Evolutionary conservation across 2,329 filamentous ascomycete genomes (phyloP).

Genomic region (Tolypocladium paradoxum): DNA sequence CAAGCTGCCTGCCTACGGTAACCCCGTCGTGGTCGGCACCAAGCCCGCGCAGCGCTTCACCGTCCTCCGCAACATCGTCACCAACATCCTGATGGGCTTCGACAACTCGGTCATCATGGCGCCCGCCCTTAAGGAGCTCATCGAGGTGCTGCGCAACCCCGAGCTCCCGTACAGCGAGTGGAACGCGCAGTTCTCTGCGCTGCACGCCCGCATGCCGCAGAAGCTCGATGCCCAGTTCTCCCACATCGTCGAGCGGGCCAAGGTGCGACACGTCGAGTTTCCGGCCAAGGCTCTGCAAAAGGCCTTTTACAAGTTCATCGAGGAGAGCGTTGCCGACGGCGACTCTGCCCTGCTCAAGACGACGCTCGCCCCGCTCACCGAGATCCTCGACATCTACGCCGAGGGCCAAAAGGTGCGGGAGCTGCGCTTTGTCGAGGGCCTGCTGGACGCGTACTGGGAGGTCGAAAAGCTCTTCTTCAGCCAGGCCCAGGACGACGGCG

Average conservation of each 20-base stretch:
- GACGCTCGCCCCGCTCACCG: constrained; percentile 63
- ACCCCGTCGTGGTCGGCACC: constrained; percentile 75
- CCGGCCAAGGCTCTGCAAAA: constrained; percentile 80
- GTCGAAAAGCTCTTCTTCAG: constrained; percentile 84
- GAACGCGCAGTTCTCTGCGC: constrained; percentile 87
- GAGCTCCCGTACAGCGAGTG: constrained; percentile 95
- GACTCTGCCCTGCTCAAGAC: constrained; percentile 66
- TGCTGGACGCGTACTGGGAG: constrained; percentile 73
- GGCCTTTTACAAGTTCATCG: constrained; percentile 77
- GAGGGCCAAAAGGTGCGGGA: constrained; percentile 90
- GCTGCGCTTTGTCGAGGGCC: constrained; percentile 64
- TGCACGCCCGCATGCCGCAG: constrained; percentile 95
- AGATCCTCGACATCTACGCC: constrained; percentile 67
- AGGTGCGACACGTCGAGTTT: constrained; percentile 72
- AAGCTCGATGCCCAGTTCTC: constrained; percentile 77
- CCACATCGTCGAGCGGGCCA: constrained; percentile 77
- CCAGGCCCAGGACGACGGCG: constrained; percentile 84
- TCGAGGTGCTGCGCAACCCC: constrained; percentile 80
- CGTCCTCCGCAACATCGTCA: constrained; percentile 64
- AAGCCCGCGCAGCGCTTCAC: constrained; percentile 86
- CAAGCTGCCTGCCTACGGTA: constrained; percentile 76
- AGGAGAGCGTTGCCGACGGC: constrained; percentile 64
- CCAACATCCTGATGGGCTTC: constrained; percentile 84
- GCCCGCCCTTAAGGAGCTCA: constrained; percentile 71
- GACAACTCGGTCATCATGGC: constrained; percentile 98